Evolutionary conservation across 257 asterid genomes (phyloP).

Genomic region (Scutellaria baicalensis): DNA sequence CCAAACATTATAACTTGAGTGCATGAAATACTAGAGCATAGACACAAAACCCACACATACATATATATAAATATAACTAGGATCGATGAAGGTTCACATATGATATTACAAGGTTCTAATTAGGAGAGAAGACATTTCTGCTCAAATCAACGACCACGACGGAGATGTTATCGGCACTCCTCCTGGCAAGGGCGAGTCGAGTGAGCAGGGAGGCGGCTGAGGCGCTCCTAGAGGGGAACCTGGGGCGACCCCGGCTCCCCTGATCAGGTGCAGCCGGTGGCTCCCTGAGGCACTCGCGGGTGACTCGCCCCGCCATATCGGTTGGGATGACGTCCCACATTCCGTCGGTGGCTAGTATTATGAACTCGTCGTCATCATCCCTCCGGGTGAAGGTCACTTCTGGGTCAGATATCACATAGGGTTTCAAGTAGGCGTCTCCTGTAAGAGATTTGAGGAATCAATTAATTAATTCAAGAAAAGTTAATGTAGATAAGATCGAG

Average conservation of each 20-base stretch:
- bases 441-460: neutral
- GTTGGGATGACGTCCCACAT: slow-evolving; percentile 48
- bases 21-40: too few species aligned
- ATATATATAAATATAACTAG: too few species aligned
- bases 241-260: slow-evolving; percentile 18
- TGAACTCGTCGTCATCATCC: slow-evolving; percentile 31
- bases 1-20: too few species aligned
- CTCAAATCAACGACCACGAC: slow-evolving; percentile 34
- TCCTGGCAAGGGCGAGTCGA: slow-evolving; percentile 45
- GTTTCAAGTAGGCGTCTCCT: slow-evolving; percentile 41
- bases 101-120: too few species aligned
- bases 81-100: too few species aligned
- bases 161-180: slow-evolving; percentile 29
- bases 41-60: too few species aligned
- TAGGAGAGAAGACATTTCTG: too few species aligned
- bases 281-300: slow-evolving; percentile 29
- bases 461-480: neutral
- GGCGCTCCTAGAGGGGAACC: too few species aligned
- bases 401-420: slow-evolving; percentile 45
- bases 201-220: slow-evolving; percentile 12
- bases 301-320: slow-evolving; percentile 31
- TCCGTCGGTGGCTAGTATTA: slow-evolving; percentile 45
- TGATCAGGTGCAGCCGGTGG: neutral
- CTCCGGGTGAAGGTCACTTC: slow-evolving; percentile 40
- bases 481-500: neutral